A percentile compares a stretch with the other conserved stretches of the same genome.
Conservation (phyloP, 2,329 filamentous ascomycete genomes). For the Aspergillus sp. region DNA sequence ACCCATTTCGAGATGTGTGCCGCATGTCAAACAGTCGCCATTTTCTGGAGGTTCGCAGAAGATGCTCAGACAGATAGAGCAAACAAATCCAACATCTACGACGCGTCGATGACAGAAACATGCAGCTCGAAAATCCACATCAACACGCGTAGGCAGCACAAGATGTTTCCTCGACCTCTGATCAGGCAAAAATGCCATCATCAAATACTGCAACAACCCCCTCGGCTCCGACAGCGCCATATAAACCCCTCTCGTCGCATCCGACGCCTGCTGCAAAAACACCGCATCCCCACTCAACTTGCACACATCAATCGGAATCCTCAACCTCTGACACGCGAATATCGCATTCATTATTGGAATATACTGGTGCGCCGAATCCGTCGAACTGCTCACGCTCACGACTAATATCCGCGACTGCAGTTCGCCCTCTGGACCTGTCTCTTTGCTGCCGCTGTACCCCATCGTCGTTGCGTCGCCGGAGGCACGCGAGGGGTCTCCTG, state of each 20-base stretch:
- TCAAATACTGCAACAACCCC: slow-evolving; percentile 82
- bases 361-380: slow-evolving; percentile 80
- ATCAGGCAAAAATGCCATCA: slow-evolving; percentile 86
- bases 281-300: slow-evolving; percentile 80
- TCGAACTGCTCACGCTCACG: slow-evolving; percentile 81
- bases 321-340: slow-evolving; percentile 83
- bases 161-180: slow-evolving; percentile 57
- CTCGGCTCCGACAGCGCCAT: slow-evolving; percentile 57
- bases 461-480: slow-evolving; percentile 31
- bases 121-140: slow-evolving; percentile 93
- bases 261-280: slow-evolving; percentile 85
- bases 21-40: slow-evolving; percentile 74
- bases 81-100: slow-evolving; percentile 89
- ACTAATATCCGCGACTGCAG: slow-evolving; percentile 81
- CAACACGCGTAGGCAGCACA: slow-evolving; percentile 71
- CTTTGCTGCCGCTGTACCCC: slow-evolving; percentile 20
- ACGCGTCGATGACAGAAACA: slow-evolving; percentile 94
- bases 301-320: slow-evolving; percentile 86
- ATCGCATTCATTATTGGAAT: slow-evolving; percentile 98
- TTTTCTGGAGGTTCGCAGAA: slow-evolving; percentile 65
- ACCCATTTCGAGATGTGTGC: slow-evolving; percentile 68
- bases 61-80: slow-evolving; percentile 91
- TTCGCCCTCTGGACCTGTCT: slow-evolving; percentile 27
- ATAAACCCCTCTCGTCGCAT: slow-evolving; percentile 65
- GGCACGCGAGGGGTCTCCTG: slow-evolving; percentile 25